Evolutionary conservation across 306 rosid genomes (phyloP).

Genomic region (Potentilla sterilis): DNA sequence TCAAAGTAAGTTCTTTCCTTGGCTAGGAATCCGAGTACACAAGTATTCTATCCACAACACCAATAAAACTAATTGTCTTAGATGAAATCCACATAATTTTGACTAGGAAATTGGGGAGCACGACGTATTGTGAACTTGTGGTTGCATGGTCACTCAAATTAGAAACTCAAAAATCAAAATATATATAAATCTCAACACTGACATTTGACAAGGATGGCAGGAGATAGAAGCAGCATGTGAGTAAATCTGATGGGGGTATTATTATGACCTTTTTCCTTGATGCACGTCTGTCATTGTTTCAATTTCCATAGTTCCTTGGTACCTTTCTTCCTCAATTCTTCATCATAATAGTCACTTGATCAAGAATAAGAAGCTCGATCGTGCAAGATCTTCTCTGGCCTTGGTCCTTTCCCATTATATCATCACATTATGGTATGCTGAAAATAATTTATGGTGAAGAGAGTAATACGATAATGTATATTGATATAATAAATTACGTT

Average conservation of each 20-base stretch:
- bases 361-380: neutral
- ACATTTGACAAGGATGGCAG: neutral
- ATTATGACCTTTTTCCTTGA: neutral
- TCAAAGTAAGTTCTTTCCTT: neutral
- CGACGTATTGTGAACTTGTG: neutral
- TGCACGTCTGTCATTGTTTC: neutral
- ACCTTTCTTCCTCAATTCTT: neutral
- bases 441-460: neutral
- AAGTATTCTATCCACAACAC: conserved; percentile 2
- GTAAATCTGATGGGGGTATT: neutral
- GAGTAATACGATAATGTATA: neutral
- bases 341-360: neutral
- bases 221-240: neutral
- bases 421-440: neutral
- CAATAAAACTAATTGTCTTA: neutral
- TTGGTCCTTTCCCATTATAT: neutral
- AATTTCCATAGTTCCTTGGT: neutral
- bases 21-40: neutral
- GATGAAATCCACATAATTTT: neutral
- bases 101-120: neutral
- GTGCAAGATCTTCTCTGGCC: neutral
- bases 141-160: neutral
- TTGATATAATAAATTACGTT: too few species aligned
- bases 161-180: neutral
- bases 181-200: neutral